These are phyloP conservation scores for Raffaelea ambrosiae DNA, from an alignment of 2,329 filamentous ascomycete species.

Conservation along the genomic window DNA sequence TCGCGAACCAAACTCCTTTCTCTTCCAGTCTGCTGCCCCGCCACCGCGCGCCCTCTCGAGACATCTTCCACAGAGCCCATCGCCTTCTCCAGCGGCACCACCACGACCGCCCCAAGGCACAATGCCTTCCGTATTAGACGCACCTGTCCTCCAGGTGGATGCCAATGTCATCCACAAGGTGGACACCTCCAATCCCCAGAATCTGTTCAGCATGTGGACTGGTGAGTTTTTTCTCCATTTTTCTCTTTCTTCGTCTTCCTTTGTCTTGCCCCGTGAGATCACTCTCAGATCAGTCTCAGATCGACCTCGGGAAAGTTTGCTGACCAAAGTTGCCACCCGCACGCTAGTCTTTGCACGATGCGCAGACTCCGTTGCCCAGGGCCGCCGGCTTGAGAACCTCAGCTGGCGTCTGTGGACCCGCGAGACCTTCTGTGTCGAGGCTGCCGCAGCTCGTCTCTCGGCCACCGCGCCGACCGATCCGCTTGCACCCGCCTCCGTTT, in stretches of 20 bases:
- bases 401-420: constrained; percentile 94
- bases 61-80: background rate
- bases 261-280: background rate
- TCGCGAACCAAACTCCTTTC: constrained; percentile 4
- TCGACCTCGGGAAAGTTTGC: background rate
- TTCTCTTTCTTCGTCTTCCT: background rate
- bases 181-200: constrained; percentile 85
- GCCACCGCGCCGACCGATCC: constrained; percentile 13
- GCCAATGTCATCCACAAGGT: constrained; percentile 88
- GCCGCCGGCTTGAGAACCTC: constrained; percentile 84
- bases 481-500: constrained; percentile 25
- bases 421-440: constrained; percentile 82
- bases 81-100: background rate
- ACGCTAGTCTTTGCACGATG: constrained; percentile 81
- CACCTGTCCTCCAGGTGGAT: constrained; percentile 85
- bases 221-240: constrained; percentile 49
- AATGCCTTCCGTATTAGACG: constrained; percentile 80
- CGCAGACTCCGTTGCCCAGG: constrained; percentile 88
- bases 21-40: no score
- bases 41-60: background rate
- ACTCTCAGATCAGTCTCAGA: no score
- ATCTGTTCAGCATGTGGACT: constrained; percentile 94
- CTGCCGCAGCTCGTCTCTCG: constrained; percentile 19
- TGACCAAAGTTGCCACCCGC: background rate
- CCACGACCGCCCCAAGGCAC: constrained; percentile 24